Conservation (phyloP, 805 yeast species). For the Huiozyma sinensis region DNA sequence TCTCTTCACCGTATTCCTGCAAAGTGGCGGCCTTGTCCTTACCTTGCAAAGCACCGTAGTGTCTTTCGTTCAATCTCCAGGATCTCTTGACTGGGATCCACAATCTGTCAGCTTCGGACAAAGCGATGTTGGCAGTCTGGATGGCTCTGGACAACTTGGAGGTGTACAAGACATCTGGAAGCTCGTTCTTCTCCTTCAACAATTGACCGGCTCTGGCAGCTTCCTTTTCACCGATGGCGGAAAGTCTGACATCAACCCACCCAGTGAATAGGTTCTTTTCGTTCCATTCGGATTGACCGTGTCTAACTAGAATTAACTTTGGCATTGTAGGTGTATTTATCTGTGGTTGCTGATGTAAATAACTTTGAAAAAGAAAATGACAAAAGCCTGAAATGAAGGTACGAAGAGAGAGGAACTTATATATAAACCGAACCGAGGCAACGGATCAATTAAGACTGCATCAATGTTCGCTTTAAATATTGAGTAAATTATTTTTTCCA, state of each 20-base stretch:
- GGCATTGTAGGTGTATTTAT: slow-evolving; percentile 26
- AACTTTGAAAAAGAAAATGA: neutral
- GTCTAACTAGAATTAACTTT: slow-evolving; percentile 87
- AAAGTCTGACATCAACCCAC: slow-evolving; percentile 91
- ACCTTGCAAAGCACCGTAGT: slow-evolving; percentile 97
- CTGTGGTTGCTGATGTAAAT: neutral
- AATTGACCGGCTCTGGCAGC: slow-evolving; percentile 90
- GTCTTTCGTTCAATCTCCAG: slow-evolving; percentile 98
- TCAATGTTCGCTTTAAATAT: no score
- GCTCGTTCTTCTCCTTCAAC: slow-evolving; percentile 72
- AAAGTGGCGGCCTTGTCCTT: slow-evolving; percentile 93
- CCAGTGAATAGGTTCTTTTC: slow-evolving; percentile 97
- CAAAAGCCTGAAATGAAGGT: no score
- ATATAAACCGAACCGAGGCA: no score
- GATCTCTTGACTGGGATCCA: slow-evolving; percentile 88
- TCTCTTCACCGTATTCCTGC: slow-evolving; percentile 77
- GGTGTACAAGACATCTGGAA: slow-evolving; percentile 84
- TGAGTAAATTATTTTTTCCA: no score
- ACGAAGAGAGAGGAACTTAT: no score
- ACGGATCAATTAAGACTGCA: no score
- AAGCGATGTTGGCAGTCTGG: slow-evolving; percentile 93
- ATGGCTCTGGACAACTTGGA: slow-evolving; percentile 89
- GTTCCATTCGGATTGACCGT: slow-evolving; percentile 99
- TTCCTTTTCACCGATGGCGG: slow-evolving; percentile 77
- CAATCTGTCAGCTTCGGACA: slow-evolving; percentile 77